Base-by-base conservation (phyloP, 2,329 filamentous ascomycete genomes). In the Elsinoe fawcettii region DNA sequence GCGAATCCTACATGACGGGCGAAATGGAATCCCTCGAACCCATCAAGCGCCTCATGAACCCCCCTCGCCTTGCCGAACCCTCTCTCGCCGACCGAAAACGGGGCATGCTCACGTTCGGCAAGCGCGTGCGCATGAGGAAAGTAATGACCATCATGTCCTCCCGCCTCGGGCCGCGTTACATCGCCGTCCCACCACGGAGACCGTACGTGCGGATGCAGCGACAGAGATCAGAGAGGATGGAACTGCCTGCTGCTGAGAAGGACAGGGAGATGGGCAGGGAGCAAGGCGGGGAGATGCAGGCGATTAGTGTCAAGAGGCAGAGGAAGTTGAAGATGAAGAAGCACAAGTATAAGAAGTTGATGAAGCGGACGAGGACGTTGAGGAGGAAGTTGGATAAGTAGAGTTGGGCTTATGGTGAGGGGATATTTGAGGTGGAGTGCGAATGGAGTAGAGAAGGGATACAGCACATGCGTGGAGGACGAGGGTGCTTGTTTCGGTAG, bases 281-380 rank as follows among this genome's bases (percentile, higher is more conserved):
- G 9, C 25, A 51, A 55, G 5, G n/a, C n/a, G 53, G 58, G 25
- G 63, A 63, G 60, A 91, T 96, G 86, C 75, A 85, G 60, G 82
- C 90, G 62, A 90, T 99, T 70, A 95, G 89, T 69, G 92, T 96
- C 65, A 90, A 86, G 79, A 82, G 93, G 72, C 90, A 95, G 74
- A 80, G 90, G 69, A 95, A 93, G 77, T 77, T 96, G 69, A 96
- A 90, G 83, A 99, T 99, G 91, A 99, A 99, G 88, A 99, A 97
- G 83, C 92, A 97, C 82, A 99, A 99, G 85, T 96, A 96, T 75
- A 97, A 96, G 90, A 99, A 99, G 83, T 79, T 97, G 65, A 90
- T 96, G 88, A 88, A 87, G 80, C 82, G 84, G 74, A 96, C 92
- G 68, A 84, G 92, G 71, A 92, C 89, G 70, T 73, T 90, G 77